Percentiles rank a stretch among this genome's conserved stretches.
phyloP scores from a whole-genome alignment of 2,329 filamentous ascomycete genomes.

The Pseudocercospora fuligena region DNA sequence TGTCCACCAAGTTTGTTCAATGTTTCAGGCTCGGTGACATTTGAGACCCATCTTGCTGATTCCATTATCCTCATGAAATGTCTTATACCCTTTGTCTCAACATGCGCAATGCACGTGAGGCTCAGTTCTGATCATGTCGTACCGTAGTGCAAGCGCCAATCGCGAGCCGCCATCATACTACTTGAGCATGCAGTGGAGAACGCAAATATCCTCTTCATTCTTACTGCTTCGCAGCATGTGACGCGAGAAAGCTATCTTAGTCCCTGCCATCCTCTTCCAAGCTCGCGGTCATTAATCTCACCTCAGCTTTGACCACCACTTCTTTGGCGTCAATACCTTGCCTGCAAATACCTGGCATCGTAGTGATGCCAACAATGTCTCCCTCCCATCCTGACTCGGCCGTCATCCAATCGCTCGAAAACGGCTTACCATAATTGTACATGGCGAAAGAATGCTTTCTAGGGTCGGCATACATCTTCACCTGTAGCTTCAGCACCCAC shows the following conservation, averaged over 20 bases:
- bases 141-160: background rate
- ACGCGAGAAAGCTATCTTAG: too few relatives aligned
- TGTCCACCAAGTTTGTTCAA: background rate
- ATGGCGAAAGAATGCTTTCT: background rate
- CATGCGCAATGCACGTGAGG: background rate
- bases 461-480: background rate
- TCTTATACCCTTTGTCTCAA: conserved; percentile 7
- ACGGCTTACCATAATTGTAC: background rate
- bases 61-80: conserved; percentile 4
- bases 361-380: background rate
- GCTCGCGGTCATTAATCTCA: background rate
- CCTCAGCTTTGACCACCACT: background rate
- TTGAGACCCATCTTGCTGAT: background rate
- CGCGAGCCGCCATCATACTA: background rate
- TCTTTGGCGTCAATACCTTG: background rate
- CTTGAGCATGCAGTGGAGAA: too few relatives aligned
- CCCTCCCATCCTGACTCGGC: background rate
- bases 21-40: background rate
- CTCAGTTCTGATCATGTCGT: background rate
- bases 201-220: background rate
- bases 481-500: background rate
- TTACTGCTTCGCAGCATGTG: background rate
- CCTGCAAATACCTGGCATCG: background rate
- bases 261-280: background rate
- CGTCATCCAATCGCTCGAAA: background rate